Conservation (phyloP, 208 protist genomes). For the Acanthamoeba quina region DNA sequence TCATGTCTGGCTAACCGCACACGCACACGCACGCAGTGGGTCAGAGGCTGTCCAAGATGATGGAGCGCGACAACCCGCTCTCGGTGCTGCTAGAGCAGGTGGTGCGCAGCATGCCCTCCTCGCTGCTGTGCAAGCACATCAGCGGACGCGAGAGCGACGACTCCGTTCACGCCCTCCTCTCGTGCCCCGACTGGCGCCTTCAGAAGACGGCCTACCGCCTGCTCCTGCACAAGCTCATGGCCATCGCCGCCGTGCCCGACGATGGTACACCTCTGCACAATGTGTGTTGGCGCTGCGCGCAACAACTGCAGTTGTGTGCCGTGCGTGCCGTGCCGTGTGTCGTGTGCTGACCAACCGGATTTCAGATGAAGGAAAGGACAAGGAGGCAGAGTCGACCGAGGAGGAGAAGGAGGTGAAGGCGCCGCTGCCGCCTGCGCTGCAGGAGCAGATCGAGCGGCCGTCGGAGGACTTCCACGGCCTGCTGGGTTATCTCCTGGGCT, state of each 20-base stretch:
- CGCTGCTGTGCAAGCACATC: constrained; percentile 45
- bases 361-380: constrained; percentile 45
- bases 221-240: constrained; percentile 67
- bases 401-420: constrained; percentile 30
- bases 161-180: not conserved
- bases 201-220: constrained; percentile 76
- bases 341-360: not conserved
- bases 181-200: constrained; percentile 23
- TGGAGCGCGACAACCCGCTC: constrained; percentile 35
- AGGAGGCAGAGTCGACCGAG: not conserved
- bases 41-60: constrained; percentile 28
- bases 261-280: not conserved
- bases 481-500: constrained; percentile 69
- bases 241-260: constrained; percentile 35
- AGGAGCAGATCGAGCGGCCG: constrained; percentile 42
- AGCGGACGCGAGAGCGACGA: constrained; percentile 49
- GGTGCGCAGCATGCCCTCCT: constrained; percentile 52
- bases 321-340: not conserved
- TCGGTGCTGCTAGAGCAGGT: constrained; percentile 42
- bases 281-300: too few relatives aligned
- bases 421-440: constrained; percentile 4
- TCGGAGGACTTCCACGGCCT: constrained; percentile 44
- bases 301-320: not conserved
- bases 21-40: not conserved
- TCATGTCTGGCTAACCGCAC: not conserved